Evolutionary conservation across 257 asterid species (phyloP), one percentile per base, ranked within the genome.

Genomic region (Jacaranda mimosifolia): DNA sequence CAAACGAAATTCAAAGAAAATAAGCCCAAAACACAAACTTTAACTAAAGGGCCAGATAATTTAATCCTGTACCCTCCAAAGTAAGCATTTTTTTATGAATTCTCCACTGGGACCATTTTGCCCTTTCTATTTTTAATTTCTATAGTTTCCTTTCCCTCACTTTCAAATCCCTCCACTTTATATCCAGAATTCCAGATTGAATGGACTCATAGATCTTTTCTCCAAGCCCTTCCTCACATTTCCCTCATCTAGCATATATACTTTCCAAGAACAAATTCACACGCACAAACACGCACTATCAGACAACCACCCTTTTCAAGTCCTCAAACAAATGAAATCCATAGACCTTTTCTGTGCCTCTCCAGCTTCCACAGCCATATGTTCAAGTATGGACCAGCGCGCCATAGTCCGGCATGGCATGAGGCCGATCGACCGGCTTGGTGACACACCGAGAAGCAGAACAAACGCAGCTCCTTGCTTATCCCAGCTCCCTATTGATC

Each of bases 331-430:
- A 71, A 92, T 94, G 96, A 94, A 92, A 84, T 70, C 96, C 72
- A 77, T 88, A 13, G 97, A 92, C 10, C 52, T 94, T 0, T 92
- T 94, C 49, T 94, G 98, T 52, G 89, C 97, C 73, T 92, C 98
- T 0, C 97, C 93, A 0, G 91, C 96, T 19, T 90, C 98, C 36
- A 94, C 98, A 9, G 98, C 98, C 40, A 89, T 94, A 80, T 92
- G 97, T 45, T 85, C 98, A 15, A 89, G 91, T 91, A 88, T 82
- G 84, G 93, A 92, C 71, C 87, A 84, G 46, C 89, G 86, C 3
- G 74, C 88, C 83, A 84, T 88, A 62, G 84, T 85, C 80, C 90
- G 91, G 3, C 87, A 64, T 0, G 88, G 87, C 18, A 67, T 58
- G 52, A 74, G 80, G 52, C 76, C 79, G 1, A 63, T 76, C 2